Evolutionary conservation across 352 stramenopile species (phyloP).

Genomic region (Globisporangium spinosum): DNA sequence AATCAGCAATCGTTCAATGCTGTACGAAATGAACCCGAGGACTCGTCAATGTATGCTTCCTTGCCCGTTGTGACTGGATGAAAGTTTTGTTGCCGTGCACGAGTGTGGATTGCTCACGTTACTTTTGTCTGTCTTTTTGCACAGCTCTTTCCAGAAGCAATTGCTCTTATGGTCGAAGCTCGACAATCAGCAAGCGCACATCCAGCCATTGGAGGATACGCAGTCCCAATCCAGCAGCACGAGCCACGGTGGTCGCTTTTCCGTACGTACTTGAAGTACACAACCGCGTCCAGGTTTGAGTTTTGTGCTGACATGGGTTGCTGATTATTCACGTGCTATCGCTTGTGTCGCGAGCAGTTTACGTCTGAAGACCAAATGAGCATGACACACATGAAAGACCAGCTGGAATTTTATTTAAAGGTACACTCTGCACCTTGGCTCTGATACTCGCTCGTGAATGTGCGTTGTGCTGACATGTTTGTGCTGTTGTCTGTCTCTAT

Average conservation of each 20-base stretch:
- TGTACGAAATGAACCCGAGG: conserved; percentile 44
- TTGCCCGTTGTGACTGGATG: background rate
- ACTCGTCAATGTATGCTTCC: conserved; percentile 47
- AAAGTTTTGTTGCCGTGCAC: background rate
- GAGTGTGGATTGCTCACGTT: background rate
- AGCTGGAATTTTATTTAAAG: conserved; percentile 87
- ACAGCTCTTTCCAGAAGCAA: conserved; percentile 70
- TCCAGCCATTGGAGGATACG: conserved; percentile 44
- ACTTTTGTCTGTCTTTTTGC: background rate
- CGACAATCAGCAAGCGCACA: conserved; percentile 49
- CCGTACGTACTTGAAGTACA: conserved; percentile 25
- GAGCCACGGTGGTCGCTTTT: conserved; percentile 46
- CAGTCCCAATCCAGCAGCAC: conserved; percentile 58
- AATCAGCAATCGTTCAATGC: conserved; percentile 35
- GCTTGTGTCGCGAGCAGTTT: conserved; percentile 26
- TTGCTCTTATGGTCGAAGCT: conserved; percentile 74
- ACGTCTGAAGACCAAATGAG: conserved; percentile 50
- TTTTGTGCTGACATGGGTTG: background rate
- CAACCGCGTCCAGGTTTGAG: background rate
- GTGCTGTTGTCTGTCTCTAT: background rate
- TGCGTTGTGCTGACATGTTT: background rate
- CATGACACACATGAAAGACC: conserved; percentile 70
- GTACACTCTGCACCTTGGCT: conserved; percentile 20
- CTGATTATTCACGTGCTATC: background rate
- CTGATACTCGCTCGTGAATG: background rate